Conservation (phyloP, 2,329 filamentous ascomycete species). For the Colletotrichum horii region DNA sequence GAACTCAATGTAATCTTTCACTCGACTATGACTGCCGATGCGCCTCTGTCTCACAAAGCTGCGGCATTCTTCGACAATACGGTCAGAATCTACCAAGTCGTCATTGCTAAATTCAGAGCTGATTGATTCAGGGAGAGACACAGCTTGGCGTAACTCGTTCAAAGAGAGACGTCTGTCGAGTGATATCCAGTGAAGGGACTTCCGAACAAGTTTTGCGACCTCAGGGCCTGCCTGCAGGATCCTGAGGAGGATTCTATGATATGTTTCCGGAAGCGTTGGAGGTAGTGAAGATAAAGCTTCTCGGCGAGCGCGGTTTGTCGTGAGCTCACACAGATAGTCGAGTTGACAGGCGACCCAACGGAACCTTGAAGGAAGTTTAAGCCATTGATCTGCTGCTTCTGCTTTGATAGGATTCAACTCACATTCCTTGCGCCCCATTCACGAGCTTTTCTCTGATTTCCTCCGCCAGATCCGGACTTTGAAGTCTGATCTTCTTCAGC, state of each 20-base stretch:
- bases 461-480: not conserved
- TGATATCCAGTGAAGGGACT: not conserved
- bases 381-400: not conserved
- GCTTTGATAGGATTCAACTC: accelerated
- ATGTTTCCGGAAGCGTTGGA: not conserved
- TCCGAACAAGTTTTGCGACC: not conserved
- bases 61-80: not conserved
- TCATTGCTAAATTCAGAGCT: not conserved
- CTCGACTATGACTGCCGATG: no score
- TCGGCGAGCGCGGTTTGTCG: not conserved
- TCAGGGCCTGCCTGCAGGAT: accelerated
- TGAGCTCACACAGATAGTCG: not conserved
- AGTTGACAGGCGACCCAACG: not conserved
- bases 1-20: not conserved
- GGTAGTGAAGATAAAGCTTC: not conserved
- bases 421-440: not conserved
- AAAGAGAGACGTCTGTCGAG: accelerated
- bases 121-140: not conserved
- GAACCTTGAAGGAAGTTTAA: not conserved
- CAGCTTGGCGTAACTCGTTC: not conserved
- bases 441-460: not conserved
- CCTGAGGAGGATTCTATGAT: not conserved
- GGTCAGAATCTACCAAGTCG: not conserved
- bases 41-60: not conserved
- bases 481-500: accelerated